Evolutionary conservation across 1,284 basidiomycete species (phyloP), one percentile per base, ranked within the genome.

Genomic region (Violaceomyces palustris): DNA sequence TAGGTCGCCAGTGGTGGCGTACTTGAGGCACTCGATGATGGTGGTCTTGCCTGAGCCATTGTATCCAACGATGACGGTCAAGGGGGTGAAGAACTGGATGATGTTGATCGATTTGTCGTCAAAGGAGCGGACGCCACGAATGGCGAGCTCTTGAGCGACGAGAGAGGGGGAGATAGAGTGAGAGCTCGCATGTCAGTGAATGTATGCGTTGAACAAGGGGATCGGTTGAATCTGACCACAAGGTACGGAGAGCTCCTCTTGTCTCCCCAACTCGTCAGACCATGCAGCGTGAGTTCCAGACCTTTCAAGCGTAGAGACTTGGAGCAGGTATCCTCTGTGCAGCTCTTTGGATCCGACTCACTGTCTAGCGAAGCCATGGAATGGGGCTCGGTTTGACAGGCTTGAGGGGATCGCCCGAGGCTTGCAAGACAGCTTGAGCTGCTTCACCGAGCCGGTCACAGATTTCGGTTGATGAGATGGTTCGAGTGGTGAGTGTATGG

Each of bases 41-140:
- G 93, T 98, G 15, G 94, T 99, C 78, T 99, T 99, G 39, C 94
- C 94, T 62, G 88, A 92, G 12, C 94, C 94, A 76, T 98, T 98
- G 77, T 93, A 88, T 5, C 94, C 94, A 7, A 98, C 92, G 59
- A 98, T 98, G 72, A 99, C 92, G 0, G 94, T 99, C 43, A 99
- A 86, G 2, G 94, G 94, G 12, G 85, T 85, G 77, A 91, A 96
- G 78, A 98, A 98, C 74, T 98, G 88, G 73, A 98, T 96, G 63
- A 97, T 83, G 11, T 90, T 82, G 52, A 94, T 83, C 61, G 86
- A 83, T 68, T 96, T 94, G 80, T 96, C 88, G 78, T 76, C 76
- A 39, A 77, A 77, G 21, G 71, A 70, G 22, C 75, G 72, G 40
- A 75, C 72, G 40, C 72, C 71, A 19, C 72, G 69, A 37, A 74